These are phyloP conservation scores for Penicillium antarcticum DNA, from an alignment of 495 filamentous ascomycete species.

Conservation along the genomic window DNA sequence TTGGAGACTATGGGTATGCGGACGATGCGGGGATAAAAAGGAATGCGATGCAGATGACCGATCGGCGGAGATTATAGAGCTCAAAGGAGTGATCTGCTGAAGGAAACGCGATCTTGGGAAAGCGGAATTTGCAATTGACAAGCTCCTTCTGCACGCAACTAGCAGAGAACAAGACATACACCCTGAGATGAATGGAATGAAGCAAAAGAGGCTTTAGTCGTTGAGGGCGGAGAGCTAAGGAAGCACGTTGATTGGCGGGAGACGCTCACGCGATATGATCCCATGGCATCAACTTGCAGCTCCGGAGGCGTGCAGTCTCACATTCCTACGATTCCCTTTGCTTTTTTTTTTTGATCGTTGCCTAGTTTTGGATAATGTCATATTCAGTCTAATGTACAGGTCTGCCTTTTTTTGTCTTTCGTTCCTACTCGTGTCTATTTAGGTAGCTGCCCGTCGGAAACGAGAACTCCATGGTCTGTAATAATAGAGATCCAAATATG, in stretches of 20 bases:
- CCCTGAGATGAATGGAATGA: constrained; percentile 10
- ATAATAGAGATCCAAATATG: not conserved
- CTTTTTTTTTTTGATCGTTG: not conserved
- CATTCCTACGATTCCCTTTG: too few species aligned
- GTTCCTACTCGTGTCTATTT: too few species aligned
- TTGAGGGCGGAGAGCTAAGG: constrained; percentile 10
- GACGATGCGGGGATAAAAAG: constrained; percentile 12
- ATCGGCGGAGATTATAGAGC: not conserved
- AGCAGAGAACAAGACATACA: constrained; percentile 33
- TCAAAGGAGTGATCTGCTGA: not conserved
- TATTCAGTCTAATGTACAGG: too few species aligned
- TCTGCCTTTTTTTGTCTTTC: too few species aligned
- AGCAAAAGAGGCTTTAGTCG: constrained; percentile 3
- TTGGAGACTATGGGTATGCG: not conserved
- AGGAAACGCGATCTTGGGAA: not conserved
- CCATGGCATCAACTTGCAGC: constrained; percentile 8
- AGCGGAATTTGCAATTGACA: constrained; percentile 17
- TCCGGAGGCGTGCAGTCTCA: not conserved
- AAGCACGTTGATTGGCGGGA: constrained; percentile 12
- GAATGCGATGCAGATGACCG: constrained; percentile 1
- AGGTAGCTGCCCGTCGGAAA: too few species aligned
- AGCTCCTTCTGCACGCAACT: constrained; percentile 28
- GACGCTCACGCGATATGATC: constrained; percentile 17
- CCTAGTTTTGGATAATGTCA: not conserved
- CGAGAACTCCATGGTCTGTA: not conserved